Base-by-base conservation (phyloP, 768 basidiomycete genomes). In the Polyporus arcularius region DNA sequence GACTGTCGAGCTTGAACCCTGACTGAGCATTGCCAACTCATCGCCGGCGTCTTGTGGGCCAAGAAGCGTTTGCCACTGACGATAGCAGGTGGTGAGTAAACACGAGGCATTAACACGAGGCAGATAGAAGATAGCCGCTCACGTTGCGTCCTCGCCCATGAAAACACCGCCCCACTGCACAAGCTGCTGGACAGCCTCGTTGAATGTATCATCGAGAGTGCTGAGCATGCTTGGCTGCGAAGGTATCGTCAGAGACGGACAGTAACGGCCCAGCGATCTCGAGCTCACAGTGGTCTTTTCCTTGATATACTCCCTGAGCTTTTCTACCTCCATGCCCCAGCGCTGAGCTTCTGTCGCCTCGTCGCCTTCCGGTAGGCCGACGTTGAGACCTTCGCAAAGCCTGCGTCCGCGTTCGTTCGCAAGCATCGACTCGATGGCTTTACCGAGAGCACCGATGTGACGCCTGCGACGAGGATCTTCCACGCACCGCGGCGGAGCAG, bases 101-200 rank as follows among this genome's bases (percentile, higher is more conserved):
- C 49, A 35, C 16, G 39, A 47, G 32, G 32, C 28, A 26, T 26
- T 55, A 60, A 38, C 35, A 39, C 18, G 42, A 43, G 42, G 42
- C 42, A 43, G 5, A 43, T 15, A 16, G 8, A 43, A 10, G 42
- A 43, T 43, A 48, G 26, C 48, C 31, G 80, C 90, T 73, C 70
- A 92, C 90, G 79, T 76, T 67, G 76, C 67, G 71, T 89, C 86
- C 72, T 85, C 83, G 51, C 81, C 85, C 58, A 87, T 78, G 60
- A 89, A 77, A 28, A 93, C 80, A 16, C 87, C 86, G 57, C 88
- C 89, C 85, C 87, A 91, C 69, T 85, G 79, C 48, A 84, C 77
- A 55, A 94, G 75, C 67, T 94, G 86, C 64, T 88, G 85, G 61
- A 95, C 85, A 21, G 92, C 92, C 71, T 89, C 86, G 65, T 86